Evolutionary conservation across 1,284 basidiomycete genomes (phyloP), one percentile per base, ranked within the genome.

Genomic region (Amylostereum areolatum): DNA sequence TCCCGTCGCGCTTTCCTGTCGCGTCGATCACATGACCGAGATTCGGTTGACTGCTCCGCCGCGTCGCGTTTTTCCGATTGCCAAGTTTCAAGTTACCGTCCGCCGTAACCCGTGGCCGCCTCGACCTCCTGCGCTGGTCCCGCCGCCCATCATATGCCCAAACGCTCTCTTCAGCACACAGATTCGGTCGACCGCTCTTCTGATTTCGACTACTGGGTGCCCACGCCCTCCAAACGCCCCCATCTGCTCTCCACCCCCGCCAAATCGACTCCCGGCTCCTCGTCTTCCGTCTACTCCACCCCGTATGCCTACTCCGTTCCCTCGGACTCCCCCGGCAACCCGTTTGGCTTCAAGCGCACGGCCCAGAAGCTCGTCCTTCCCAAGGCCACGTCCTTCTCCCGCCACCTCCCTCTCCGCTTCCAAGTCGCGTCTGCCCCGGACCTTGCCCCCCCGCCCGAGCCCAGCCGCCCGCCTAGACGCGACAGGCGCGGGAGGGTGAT

Each of bases 341-440:
- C 69, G 1, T 67, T 71, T 43, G 67, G 69, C 18, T 60, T 67
- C 51, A 64, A 66, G 41, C 59, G 65, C 36, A 51, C 56, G 27
- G 52, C 64, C 7, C 47, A 55, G 24, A 66, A 67, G 53, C 73
- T 66, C 29, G 56, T 58, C 1, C 61, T 66, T 1, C 84, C 84
- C 1, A 66, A 69, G 4, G 60, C 72, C 0, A 75, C 75, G 1
- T 64, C 68, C 3, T 74, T 71, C 55, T 65, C 64, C 3, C 75
- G 78, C 48, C 84, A 88, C 55, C 68, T 85, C 30, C 68, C 81
- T 1, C 70, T 88, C n/a, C 76, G 83, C 18, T 78, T 87, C 56
- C 85, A 86, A 62, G 67, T 84, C 49, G 63, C 81, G 33, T 68
- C 71, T 25, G 43, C 60, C 0, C 52, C 55, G 3, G 59, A 50